Base-by-base conservation (phyloP, 2,329 filamentous ascomycete genomes). In the Beauveria sp. region DNA sequence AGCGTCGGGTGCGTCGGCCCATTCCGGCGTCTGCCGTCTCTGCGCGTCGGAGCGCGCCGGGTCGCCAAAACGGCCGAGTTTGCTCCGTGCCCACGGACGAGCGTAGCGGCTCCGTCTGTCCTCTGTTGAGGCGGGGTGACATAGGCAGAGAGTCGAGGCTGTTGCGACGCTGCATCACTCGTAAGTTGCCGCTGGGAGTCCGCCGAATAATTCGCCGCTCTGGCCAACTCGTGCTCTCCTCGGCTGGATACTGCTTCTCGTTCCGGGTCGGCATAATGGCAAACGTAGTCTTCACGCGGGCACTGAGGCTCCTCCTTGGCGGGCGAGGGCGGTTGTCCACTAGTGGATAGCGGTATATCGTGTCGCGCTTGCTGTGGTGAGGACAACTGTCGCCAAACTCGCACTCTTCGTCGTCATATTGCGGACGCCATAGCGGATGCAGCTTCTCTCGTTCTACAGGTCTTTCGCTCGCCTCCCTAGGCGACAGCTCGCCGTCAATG, bases 341-440 rank as follows among this genome's bases (percentile, higher is more conserved):
- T 1, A 74, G 71, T 14, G 81, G 78, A 64, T 83, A 82, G 55
- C 73, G 71, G 67, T 78, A 77, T 12, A 76, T 73, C 34, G 73
- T 68, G 9, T 75, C 74, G 0, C 74, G 67, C 22, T 75, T 73
- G 48, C 75, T 71, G 59, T 70, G 66, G 50, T 68, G 67, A 43
- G 71, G 70, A 26, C 66, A 70, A 18, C 73, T 69, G 2, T 72
- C 70, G 18, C 73, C 69, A 43, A 64, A 68, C 26, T 67, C 66
- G 28, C 66, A 69, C 24, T 66, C 66, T 22, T 70, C 65, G 26
- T 77, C 72, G 28, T 76, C 72, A 26, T 79, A 79, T 16, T 79
- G 71, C n/a, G 84, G 84, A 7, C 80, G 77, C 84, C 84, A 87
- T 66, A 81, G 81, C 1, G 84, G 84, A 69, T 87, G 84, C 16